Conservation (phyloP, 176 grass and related monocot genomes). For the Areca catechu region DNA sequence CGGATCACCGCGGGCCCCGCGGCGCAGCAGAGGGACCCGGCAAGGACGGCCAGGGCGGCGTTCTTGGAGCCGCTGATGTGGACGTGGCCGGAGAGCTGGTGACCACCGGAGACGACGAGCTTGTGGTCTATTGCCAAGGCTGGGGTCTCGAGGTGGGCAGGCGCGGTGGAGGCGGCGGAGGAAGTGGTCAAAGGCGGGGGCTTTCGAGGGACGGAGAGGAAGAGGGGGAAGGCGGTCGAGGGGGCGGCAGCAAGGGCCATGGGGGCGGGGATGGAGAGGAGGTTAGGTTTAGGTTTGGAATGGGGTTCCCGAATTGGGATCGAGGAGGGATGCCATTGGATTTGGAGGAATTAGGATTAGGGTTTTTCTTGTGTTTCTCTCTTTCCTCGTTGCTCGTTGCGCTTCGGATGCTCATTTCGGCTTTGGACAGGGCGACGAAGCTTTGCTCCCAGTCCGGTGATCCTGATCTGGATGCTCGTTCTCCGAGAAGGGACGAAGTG, state of each 20-base stretch:
- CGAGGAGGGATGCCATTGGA: too few species aligned
- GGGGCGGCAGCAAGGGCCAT: neutral
- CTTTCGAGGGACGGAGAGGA: too few species aligned
- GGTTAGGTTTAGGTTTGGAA: neutral
- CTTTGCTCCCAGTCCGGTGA: too few species aligned
- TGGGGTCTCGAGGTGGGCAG: neutral
- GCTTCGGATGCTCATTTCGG: too few species aligned
- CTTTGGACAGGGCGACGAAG: too few species aligned
- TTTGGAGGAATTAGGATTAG: too few species aligned
- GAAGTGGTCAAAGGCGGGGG: neutral
- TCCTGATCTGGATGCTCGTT: too few species aligned
- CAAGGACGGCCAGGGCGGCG: slow-evolving; percentile 12
- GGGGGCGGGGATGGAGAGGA: neutral
- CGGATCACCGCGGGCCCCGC: neutral
- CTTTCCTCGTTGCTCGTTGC: too few species aligned
- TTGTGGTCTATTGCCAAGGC: neutral
- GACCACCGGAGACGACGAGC: slow-evolving; percentile 9
- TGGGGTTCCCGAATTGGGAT: too few species aligned
- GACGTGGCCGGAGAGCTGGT: slow-evolving; percentile 16
- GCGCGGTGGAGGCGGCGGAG: neutral
- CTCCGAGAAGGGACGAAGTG: too few species aligned
- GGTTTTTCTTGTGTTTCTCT: too few species aligned
- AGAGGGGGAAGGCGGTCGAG: neutral
- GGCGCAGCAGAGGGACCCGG: slow-evolving; percentile 15
- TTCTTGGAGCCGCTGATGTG: slow-evolving; percentile 20